Evolutionary conservation across 805 yeast species (phyloP).

Genomic region (Isabelozyma pseudorhagii): DNA sequence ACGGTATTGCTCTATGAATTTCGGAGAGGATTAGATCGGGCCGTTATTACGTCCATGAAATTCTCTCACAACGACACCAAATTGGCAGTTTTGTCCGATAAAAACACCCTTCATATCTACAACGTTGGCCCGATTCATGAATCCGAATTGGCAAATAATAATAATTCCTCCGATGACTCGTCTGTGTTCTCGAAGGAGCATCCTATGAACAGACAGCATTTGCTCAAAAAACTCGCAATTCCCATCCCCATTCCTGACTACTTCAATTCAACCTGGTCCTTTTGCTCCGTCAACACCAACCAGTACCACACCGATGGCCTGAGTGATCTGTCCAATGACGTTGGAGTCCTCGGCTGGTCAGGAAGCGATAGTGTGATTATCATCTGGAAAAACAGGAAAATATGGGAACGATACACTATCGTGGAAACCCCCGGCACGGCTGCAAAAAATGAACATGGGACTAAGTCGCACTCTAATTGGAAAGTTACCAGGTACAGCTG

Average conservation of each 20-base stretch:
- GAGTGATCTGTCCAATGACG: constrained; percentile 16
- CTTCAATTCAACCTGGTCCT: constrained; percentile 85
- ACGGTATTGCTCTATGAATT: constrained; percentile 78
- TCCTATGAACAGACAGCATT: constrained; percentile 56
- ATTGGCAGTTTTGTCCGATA: constrained; percentile 85
- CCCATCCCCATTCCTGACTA: constrained; percentile 62
- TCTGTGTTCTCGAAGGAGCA: not conserved
- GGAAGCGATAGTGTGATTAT: constrained; percentile 70
- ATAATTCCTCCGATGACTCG: not conserved
- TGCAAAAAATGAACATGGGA: not conserved
- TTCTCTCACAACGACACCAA: constrained; percentile 75
- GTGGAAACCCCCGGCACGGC: constrained; percentile 39
- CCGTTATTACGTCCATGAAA: constrained; percentile 75
- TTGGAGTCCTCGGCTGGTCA: constrained; percentile 62
- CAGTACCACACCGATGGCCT: constrained; percentile 27
- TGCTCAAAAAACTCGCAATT: constrained; percentile 58
- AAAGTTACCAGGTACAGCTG: constrained; percentile 22
- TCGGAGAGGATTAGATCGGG: constrained; percentile 86
- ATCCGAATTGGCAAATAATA: constrained; percentile 6
- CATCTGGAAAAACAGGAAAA: constrained; percentile 68
- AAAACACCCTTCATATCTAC: constrained; percentile 84
- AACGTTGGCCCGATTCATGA: constrained; percentile 34
- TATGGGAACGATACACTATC: constrained; percentile 85
- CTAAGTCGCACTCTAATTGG: constrained; percentile 9
- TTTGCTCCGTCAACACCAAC: constrained; percentile 64